Evolutionary conservation across 2,329 filamentous ascomycete genomes (phyloP), one percentile per base, ranked within the genome.

Genomic region (Colletotrichum sp.): DNA sequence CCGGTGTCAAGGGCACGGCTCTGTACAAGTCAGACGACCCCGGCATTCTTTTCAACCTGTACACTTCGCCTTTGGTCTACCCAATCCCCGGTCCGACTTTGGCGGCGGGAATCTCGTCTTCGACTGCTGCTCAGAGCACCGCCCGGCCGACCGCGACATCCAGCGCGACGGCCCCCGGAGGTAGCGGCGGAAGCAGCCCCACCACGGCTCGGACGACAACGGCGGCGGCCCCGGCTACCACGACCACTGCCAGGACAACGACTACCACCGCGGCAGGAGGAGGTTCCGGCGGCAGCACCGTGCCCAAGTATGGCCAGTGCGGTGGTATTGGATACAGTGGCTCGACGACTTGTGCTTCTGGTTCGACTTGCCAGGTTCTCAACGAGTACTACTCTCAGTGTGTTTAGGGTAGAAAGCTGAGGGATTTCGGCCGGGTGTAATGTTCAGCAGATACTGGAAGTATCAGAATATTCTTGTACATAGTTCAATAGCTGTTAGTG

Each of bases 321-420:
- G 85, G 84, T 24, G 85, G 86, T 7, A 74, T 21, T 61, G 81
- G 79, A 36, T 87, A 79, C 75, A 81, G 64, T 16, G 86, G 86
- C 26, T 79, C 83, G 48, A 86, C 81, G 3, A 77, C 71, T 6
- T 88, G 86, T 77, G 81, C 75, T 30, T 78, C 80, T 21, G 82
- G 82, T 15, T 83, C 72, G 36, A 86, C 81, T 21, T 88, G 86
- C 81, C 81, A 78, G 55, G 81, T 80, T 65, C 43, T 80, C 70
- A 88, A 87, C 79, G 80, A 81, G 59, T 87, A 79, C 77, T 88
- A 87, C 81, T 84, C 71, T 18, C 86, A 88, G 79, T 88, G 86
- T 78, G 72, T 85, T 73, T 87, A 81, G 66, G 39, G 8, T 13
- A 7, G 3, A 13, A 3, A 12, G 7, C 2, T 9, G 4, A 7